phyloP scores from a whole-genome alignment of 192 early-diverging fungal species.

The Phlyctochytrium planicorne region DNA sequence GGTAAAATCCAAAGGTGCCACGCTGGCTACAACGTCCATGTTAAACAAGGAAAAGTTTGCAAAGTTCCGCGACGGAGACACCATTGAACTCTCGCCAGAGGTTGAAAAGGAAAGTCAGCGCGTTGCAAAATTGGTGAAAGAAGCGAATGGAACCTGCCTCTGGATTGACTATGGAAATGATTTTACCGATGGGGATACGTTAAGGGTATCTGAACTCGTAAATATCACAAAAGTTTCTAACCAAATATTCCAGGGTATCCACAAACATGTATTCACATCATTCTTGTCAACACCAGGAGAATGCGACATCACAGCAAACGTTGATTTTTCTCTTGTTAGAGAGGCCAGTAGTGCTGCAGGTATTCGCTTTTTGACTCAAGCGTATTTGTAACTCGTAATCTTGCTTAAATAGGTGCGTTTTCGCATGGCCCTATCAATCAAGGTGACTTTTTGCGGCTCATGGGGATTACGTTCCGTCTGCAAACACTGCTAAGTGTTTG shows the following conservation, averaged over 20 bases:
- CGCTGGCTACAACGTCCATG: constrained; percentile 40
- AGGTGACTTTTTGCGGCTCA: constrained; percentile 63
- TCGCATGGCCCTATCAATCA: constrained; percentile 80
- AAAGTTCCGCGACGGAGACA: constrained; percentile 68
- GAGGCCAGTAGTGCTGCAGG: constrained; percentile 24
- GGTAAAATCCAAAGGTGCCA: constrained; percentile 63
- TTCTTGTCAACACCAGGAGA: constrained; percentile 78
- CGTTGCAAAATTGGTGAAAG: constrained; percentile 69
- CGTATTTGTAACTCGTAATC: background rate
- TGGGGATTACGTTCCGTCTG: constrained; percentile 80
- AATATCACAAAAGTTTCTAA: constrained; percentile 7
- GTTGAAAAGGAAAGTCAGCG: constrained; percentile 60
- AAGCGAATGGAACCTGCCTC: constrained; percentile 69
- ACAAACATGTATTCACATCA: constrained; percentile 75
- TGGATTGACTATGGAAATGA: constrained; percentile 91
- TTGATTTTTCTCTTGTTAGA: constrained; percentile 67
- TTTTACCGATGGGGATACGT: constrained; percentile 68
- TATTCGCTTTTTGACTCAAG: background rate
- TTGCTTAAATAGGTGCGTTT: background rate
- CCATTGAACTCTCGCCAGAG: constrained; percentile 84
- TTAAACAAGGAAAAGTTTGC: constrained; percentile 28
- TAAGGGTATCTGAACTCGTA: constrained; percentile 55
- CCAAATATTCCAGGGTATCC: constrained; percentile 63
- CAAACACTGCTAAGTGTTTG: constrained; percentile 65
- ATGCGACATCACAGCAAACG: constrained; percentile 88